Percentiles rank a stretch among this genome's conserved stretches.
Evolutionary conservation across 164 flowering plant genomes (phyloP).

Genomic region (Magnolia changhungtana): DNA sequence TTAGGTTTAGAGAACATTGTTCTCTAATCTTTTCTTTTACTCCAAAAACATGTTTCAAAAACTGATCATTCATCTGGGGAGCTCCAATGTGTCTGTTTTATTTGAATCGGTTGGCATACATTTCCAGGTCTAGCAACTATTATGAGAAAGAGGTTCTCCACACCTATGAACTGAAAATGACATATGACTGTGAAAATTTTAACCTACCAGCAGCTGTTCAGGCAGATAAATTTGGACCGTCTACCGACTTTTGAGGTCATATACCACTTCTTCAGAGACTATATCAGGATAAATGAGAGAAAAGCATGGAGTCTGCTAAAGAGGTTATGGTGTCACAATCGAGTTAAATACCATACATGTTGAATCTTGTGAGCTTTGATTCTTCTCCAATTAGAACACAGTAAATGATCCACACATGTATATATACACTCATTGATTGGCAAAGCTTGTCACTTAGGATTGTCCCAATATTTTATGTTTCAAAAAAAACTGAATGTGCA

Average conservation of each 20-base stretch:
- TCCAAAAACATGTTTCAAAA: no score
- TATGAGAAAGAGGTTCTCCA: neutral
- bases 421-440: neutral
- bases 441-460: neutral
- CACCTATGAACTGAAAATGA: neutral
- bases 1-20: no score
- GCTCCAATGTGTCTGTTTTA: no score
- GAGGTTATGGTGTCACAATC: neutral
- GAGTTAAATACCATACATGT: neutral
- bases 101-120: no score
- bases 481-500: neutral
- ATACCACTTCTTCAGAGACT: no score
- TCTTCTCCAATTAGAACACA: no score
- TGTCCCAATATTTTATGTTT: neutral
- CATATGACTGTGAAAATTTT: neutral
- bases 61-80: no score
- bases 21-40: no score
- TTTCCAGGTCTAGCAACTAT: neutral
- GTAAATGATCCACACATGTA: no score
- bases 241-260: no score
- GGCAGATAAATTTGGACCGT: neutral
- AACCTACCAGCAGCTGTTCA: neutral
- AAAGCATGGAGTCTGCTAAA: neutral
- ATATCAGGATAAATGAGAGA: no score
- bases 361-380: neutral